phyloP scores from a whole-genome alignment of 2,329 filamentous ascomycete species.

The Hypoxylon sp. region DNA sequence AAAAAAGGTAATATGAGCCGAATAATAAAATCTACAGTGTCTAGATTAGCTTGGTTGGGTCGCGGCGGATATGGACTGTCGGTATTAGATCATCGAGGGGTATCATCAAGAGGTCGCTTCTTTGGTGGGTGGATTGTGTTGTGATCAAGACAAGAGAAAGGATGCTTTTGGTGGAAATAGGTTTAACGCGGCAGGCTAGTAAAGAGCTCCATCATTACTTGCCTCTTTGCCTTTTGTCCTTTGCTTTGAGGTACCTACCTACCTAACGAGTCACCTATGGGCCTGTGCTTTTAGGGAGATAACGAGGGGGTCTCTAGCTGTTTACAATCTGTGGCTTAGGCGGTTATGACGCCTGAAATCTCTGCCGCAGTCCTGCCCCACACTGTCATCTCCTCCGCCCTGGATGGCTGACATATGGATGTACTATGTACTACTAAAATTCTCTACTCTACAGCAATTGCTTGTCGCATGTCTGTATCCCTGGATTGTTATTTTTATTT shows the following conservation, averaged over 20 bases:
- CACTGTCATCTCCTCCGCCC: no score
- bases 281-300: slow-evolving; percentile 10
- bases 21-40: slow-evolving; percentile 7
- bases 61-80: slow-evolving; percentile 18
- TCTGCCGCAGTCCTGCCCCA: slow-evolving; percentile 28
- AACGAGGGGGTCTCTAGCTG: slow-evolving; percentile 4
- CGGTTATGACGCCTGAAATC: slow-evolving; percentile 18
- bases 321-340: slow-evolving; percentile 25
- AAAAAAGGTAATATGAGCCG: slow-evolving; percentile 5
- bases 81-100: slow-evolving; percentile 38
- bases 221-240: no score
- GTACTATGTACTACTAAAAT: no score
- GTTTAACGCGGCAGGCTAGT: slow-evolving; percentile 34
- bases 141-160: slow-evolving; percentile 36
- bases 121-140: slow-evolving; percentile 33
- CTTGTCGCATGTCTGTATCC: slow-evolving; percentile 9
- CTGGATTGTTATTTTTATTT: slow-evolving; percentile 11
- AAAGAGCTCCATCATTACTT: no score
- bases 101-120: slow-evolving; percentile 35
- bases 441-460: slow-evolving; percentile 3
- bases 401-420: no score
- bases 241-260: no score
- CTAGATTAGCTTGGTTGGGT: slow-evolving; percentile 8
- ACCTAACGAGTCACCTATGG: no score
- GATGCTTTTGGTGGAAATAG: slow-evolving; percentile 38